A percentile compares a stretch with the other conserved stretches of the same genome.
phyloP scores from a whole-genome alignment of 2,329 filamentous ascomycete species.

The Ophiosphaerella herpotricha region DNA sequence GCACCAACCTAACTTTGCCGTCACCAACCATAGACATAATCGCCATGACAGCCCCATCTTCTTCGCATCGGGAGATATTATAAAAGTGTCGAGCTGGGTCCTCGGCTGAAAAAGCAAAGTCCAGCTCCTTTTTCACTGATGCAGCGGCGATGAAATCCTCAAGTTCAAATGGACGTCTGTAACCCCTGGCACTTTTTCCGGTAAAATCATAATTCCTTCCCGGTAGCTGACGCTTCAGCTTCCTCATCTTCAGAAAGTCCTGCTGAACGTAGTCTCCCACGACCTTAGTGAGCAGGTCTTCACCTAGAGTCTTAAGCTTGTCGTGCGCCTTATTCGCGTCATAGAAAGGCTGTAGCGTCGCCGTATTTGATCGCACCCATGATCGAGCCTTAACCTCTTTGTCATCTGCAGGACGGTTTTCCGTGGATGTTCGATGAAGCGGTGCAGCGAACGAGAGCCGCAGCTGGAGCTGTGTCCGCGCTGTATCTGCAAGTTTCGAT shows the following conservation, averaged over 20 bases:
- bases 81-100: conserved; percentile 37
- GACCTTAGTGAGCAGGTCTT: conserved; percentile 49
- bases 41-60: conserved; percentile 70
- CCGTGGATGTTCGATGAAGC: conserved; percentile 17
- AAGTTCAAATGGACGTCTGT: conserved; percentile 59
- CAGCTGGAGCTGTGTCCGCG: conserved; percentile 30
- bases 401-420: conserved; percentile 5
- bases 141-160: conserved; percentile 57
- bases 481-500: conserved; percentile 26
- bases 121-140: conserved; percentile 64
- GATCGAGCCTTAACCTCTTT: conserved; percentile 44
- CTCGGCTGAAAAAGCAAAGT: conserved; percentile 54
- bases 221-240: conserved; percentile 58
- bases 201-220: conserved; percentile 68
- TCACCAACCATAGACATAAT: conserved; percentile 67
- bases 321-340: conserved; percentile 45
- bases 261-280: conserved; percentile 60
- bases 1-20: conserved; percentile 60
- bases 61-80: conserved; percentile 59
- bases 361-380: conserved; percentile 53
- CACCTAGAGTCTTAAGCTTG: conserved; percentile 46
- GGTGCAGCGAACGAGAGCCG: conserved; percentile 30
- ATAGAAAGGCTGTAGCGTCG: conserved; percentile 49
- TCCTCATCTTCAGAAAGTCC: conserved; percentile 64
- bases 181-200: conserved; percentile 60